Evolutionary conservation across 2,329 filamentous ascomycete species (phyloP).

Genomic region (Xylariaceae sp.): DNA sequence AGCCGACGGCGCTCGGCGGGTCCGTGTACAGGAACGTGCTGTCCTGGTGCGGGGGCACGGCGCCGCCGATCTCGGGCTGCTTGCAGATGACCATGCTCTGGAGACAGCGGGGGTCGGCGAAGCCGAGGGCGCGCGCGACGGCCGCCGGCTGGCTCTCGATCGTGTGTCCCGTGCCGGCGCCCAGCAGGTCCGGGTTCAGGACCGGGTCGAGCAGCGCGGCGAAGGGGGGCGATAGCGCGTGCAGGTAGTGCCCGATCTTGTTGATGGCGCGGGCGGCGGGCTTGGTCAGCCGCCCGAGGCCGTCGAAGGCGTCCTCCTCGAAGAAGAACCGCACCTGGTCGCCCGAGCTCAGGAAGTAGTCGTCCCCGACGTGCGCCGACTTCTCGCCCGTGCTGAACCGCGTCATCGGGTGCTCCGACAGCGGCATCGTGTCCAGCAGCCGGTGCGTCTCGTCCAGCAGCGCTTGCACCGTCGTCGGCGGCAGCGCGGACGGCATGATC

Average conservation of each 20-base stretch:
- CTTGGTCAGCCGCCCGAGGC: slow-evolving; percentile 65
- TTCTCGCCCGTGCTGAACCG: slow-evolving; percentile 84
- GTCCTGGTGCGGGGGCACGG: slow-evolving; percentile 90
- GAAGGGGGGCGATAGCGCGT: slow-evolving; percentile 70
- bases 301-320: slow-evolving; percentile 86
- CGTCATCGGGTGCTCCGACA: slow-evolving; percentile 89
- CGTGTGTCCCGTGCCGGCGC: slow-evolving; percentile 41
- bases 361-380: slow-evolving; percentile 82
- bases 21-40: slow-evolving; percentile 90
- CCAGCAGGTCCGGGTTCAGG: slow-evolving; percentile 47
- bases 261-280: slow-evolving; percentile 88
- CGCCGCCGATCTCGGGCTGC: slow-evolving; percentile 92
- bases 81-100: slow-evolving; percentile 99
- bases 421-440: slow-evolving; percentile 74
- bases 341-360: slow-evolving; percentile 88
- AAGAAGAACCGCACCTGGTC: slow-evolving; percentile 98
- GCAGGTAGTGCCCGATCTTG: slow-evolving; percentile 81
- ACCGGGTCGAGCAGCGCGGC: slow-evolving; percentile 52
- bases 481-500: slow-evolving; percentile 77
- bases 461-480: slow-evolving; percentile 62
- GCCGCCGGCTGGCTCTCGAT: slow-evolving; percentile 51
- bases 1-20: slow-evolving; percentile 86
- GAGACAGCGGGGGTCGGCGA: slow-evolving; percentile 73
- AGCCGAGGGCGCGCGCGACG: slow-evolving; percentile 73
- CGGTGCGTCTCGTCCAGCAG: slow-evolving; percentile 75